phyloP scores from a whole-genome alignment of 2,329 filamentous ascomycete genomes.

The Fusarium sp. region DNA sequence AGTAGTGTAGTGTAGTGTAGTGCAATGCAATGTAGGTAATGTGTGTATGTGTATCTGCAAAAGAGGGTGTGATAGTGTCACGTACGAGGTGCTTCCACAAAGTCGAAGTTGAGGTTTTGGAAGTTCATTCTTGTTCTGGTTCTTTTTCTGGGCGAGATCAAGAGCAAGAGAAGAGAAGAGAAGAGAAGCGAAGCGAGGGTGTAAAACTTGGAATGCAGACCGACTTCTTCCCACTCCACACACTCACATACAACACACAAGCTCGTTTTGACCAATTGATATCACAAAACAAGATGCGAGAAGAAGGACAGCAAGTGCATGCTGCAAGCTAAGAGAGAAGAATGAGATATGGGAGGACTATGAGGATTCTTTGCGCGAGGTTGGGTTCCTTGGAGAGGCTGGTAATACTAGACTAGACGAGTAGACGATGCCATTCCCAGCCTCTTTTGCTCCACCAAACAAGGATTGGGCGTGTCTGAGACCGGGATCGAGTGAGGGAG shows the following conservation, averaged over 20 bases:
- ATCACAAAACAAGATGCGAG: constrained; percentile 44
- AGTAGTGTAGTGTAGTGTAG: too few species aligned
- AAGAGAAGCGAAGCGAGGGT: neutral
- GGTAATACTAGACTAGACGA: constrained; percentile 17
- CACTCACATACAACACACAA: constrained; percentile 39
- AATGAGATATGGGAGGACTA: constrained; percentile 49
- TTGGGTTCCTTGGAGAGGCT: constrained; percentile 40
- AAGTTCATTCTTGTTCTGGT: constrained; percentile 48
- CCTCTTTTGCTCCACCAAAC: constrained; percentile 38
- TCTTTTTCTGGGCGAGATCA: constrained; percentile 31
- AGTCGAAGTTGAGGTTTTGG: constrained; percentile 49
- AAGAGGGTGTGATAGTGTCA: constrained; percentile 30
- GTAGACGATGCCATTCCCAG: constrained; percentile 35
- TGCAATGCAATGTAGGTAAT: neutral
- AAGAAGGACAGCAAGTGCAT: constrained; percentile 41
- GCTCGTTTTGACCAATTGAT: constrained; percentile 47
- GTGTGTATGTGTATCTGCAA: neutral
- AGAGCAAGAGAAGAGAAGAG: neutral
- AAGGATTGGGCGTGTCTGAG: constrained; percentile 13
- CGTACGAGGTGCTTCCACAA: constrained; percentile 52
- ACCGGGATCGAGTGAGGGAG: constrained; percentile 1
- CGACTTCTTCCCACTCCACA: constrained; percentile 47
- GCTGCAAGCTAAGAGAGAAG: constrained; percentile 38
- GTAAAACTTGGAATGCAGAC: constrained; percentile 33
- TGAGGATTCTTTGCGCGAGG: constrained; percentile 40